phyloP scores from a whole-genome alignment of 148 eudicot genomes.

The Rhododendron griersonianum region DNA sequence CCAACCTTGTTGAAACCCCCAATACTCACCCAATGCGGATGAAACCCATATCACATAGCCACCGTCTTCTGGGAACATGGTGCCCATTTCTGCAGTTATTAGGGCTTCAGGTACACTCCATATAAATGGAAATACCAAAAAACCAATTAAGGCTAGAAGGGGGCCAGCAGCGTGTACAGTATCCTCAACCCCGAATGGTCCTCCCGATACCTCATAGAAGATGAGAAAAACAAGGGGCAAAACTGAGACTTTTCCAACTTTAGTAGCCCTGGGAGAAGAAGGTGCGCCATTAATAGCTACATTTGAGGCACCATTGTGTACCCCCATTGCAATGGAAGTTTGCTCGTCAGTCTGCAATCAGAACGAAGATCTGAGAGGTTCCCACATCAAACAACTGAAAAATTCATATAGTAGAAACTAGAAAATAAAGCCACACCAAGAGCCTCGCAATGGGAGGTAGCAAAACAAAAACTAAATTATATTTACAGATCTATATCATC shows the following conservation, averaged over 20 bases:
- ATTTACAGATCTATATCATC: no score
- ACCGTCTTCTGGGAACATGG: constrained; percentile 20
- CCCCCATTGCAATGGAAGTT: neutral
- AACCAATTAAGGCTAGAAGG: neutral
- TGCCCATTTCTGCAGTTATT: constrained; percentile 18
- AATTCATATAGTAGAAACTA: no score
- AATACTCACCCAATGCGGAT: constrained; percentile 14
- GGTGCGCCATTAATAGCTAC: neutral
- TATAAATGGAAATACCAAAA: constrained; percentile 10
- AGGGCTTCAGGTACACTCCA: constrained; percentile 21
- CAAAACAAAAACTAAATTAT: no score
- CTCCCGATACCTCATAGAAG: no score
- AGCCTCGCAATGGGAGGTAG: no score
- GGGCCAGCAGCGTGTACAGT: no score
- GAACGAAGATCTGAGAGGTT: neutral
- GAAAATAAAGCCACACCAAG: no score
- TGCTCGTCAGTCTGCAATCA: neutral
- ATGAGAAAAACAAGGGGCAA: no score
- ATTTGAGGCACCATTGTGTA: constrained; percentile 2
- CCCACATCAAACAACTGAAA: neutral
- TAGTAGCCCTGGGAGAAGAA: constrained; percentile 10
- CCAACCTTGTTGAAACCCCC: constrained; percentile 20
- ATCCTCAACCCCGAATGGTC: no score
- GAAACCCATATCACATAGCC: constrained; percentile 19
- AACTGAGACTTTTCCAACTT: neutral